These are phyloP conservation scores for Plasmopara viticola DNA, from an alignment of 352 stramenopile species.

Conservation along the genomic window DNA sequence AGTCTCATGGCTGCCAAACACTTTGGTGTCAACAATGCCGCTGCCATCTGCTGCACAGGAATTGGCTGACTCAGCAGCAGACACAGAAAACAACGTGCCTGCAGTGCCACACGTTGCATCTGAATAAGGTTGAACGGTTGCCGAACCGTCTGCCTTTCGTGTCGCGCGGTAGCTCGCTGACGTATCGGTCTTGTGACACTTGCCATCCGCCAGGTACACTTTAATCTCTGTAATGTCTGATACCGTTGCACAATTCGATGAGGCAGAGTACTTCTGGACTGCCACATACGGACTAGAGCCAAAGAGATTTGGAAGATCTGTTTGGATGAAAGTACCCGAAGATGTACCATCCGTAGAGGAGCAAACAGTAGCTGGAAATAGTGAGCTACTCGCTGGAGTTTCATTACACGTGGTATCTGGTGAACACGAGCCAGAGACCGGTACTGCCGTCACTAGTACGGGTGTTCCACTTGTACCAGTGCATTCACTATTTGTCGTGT, in stretches of 20 bases:
- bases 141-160: not conserved
- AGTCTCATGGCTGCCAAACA: no score
- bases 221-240: not conserved
- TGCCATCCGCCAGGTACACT: slow-evolving; percentile 6
- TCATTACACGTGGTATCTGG: no score
- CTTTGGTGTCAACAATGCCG: not conserved
- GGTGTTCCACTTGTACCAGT: no score
- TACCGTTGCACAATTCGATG: slow-evolving; percentile 1
- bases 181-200: slow-evolving; percentile 5
- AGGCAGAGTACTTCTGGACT: slow-evolving; percentile 4
- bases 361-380: no score
- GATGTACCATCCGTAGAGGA: no score
- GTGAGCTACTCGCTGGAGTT: no score
- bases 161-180: slow-evolving; percentile 2
- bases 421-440: no score
- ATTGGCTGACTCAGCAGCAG: slow-evolving; percentile 2
- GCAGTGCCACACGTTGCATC: not conserved
- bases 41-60: not conserved
- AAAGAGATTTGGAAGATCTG: no score
- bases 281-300: slow-evolving; percentile 5
- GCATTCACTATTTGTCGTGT: no score
- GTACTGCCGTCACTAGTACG: no score
- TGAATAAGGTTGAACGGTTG: not conserved
- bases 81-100: not conserved
- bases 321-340: no score